Base-by-base conservation (phyloP, 306 rosid genomes). In the Rosa persica region DNA sequence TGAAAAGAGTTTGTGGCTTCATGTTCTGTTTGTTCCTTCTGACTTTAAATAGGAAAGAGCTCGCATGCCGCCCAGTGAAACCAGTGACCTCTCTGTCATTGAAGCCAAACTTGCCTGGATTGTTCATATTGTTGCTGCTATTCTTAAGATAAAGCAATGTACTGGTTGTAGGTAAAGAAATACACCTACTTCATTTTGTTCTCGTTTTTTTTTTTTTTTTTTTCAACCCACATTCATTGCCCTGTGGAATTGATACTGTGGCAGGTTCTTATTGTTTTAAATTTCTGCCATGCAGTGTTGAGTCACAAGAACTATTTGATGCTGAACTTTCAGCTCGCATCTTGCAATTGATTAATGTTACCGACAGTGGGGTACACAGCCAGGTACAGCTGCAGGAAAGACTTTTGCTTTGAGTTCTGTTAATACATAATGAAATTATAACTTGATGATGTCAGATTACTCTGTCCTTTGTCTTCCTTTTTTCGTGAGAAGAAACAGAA, bases 81-180 rank as follows among this genome's bases (percentile, higher is more conserved):
- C 78, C 81, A 87, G 84, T 44, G 98, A 93, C 78, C 90, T 95
- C 55, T 60, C 93, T 47, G 86, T 92, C 73, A 81, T 90, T 73
- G 99, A 95, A 84, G 99, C 90, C 78, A 95, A 95, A 83, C 97
- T 95, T 82, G 92, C 99, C 76, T 95, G 99, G 99, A 89, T 95
- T 84, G 93, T 93, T 76, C 99, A 95, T 86, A 95, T 95, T 51
- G 87, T 91, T 81, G 99, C 98, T 83, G 97, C 99, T 64, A 89
- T 95, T 82, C 86, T 95, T 69, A 95, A 95, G 83, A 88, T 86
- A 81, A 95, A 95, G 81, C 98, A 91, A 78, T 87, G 91, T 83
- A 86, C 93, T 58, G 98, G 97, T 66, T 95, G 98, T 77, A 95
- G 98, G 99, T 93, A 89, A 83, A 80, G 79, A 58, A 40, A 54